phyloP scores from a whole-genome alignment of 2,329 filamentous ascomycete species.

The Clarireedia paspali region DNA sequence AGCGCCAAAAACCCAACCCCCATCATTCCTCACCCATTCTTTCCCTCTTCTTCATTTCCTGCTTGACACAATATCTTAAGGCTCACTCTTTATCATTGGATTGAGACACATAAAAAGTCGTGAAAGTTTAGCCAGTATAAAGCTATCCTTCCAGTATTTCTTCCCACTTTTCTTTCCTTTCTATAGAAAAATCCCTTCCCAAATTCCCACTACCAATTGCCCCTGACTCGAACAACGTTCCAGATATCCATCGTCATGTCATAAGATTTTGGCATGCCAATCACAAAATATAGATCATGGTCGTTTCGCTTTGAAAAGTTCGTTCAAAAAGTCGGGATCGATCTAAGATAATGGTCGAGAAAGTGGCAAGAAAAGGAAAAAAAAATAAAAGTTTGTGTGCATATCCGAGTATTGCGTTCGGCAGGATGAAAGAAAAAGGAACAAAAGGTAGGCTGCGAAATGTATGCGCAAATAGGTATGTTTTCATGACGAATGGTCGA shows the following conservation, averaged over 20 bases:
- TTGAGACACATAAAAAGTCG: not conserved
- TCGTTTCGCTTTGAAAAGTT: not conserved
- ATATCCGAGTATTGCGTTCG: conserved; percentile 5
- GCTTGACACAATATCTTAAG: not conserved
- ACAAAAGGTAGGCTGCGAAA: conserved; percentile 7
- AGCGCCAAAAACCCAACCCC: not conserved
- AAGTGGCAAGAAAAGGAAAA: not conserved
- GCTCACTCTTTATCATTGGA: conserved; percentile 1
- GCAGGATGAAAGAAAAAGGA: conserved; percentile 3
- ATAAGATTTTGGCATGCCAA: conserved; percentile 8
- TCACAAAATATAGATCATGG: conserved; percentile 4
- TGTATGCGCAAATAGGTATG: conserved; percentile 24
- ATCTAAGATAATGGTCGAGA: conserved; percentile 7
- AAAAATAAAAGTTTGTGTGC: conserved; percentile 4
- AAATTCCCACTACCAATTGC: conserved; percentile 2
- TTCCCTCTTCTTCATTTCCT: not conserved
- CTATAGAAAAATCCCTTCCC: not conserved
- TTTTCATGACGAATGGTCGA: conserved; percentile 16
- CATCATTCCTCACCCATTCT: not conserved
- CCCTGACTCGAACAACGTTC: conserved; percentile 4
- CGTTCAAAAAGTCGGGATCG: conserved; percentile 4
- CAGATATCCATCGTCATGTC: conserved; percentile 9
- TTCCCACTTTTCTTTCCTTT: not conserved
- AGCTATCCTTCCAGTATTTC: not conserved
- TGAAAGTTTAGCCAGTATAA: not conserved